These are phyloP conservation scores for Acacia concinna DNA, from an alignment of 331 rosid genomes.

Conservation along the genomic window DNA sequence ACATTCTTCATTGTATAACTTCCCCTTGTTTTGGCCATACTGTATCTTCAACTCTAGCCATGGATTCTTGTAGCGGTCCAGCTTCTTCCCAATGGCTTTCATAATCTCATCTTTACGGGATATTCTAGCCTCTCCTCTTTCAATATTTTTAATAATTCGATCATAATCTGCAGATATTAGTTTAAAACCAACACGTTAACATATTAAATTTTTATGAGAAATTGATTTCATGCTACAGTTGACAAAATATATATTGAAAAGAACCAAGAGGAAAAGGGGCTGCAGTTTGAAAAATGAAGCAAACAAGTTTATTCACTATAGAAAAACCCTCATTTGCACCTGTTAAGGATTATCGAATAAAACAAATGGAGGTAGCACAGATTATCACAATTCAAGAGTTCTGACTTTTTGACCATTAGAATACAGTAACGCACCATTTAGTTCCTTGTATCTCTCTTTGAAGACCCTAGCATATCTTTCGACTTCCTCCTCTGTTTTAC, in stretches of 20 bases:
- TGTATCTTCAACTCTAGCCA: slow-evolving; percentile 96
- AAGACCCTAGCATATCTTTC: slow-evolving; percentile 95
- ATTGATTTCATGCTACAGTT: slow-evolving; percentile 18
- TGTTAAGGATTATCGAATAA: not conserved
- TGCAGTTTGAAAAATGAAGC: slow-evolving; percentile 6
- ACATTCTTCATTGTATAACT: slow-evolving; percentile 97
- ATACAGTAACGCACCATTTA: slow-evolving; percentile 69
- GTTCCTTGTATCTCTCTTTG: slow-evolving; percentile 94
- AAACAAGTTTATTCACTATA: not conserved
- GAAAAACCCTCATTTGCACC: slow-evolving; percentile 1
- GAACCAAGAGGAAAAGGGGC: not conserved
- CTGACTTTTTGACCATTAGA: not conserved
- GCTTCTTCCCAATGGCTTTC: slow-evolving; percentile 98
- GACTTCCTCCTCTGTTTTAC: slow-evolving; percentile 95
- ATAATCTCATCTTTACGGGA: slow-evolving; percentile 97
- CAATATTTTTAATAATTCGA: slow-evolving; percentile 93
- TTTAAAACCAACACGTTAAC: slow-evolving; percentile 14
- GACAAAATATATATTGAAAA: not conserved
- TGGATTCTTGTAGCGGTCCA: slow-evolving; percentile 98
- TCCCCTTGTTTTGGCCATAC: slow-evolving; percentile 98
- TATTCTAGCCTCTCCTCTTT: slow-evolving; percentile 98
- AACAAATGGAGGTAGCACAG: not conserved
- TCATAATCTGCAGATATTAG: slow-evolving; percentile 70
- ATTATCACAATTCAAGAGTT: not conserved
- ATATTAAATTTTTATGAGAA: not conserved